Percentiles rank a stretch among this genome's conserved stretches.
Evolutionary conservation across 2,329 filamentous ascomycete species (phyloP).

Genomic region (Aspergillus persii): DNA sequence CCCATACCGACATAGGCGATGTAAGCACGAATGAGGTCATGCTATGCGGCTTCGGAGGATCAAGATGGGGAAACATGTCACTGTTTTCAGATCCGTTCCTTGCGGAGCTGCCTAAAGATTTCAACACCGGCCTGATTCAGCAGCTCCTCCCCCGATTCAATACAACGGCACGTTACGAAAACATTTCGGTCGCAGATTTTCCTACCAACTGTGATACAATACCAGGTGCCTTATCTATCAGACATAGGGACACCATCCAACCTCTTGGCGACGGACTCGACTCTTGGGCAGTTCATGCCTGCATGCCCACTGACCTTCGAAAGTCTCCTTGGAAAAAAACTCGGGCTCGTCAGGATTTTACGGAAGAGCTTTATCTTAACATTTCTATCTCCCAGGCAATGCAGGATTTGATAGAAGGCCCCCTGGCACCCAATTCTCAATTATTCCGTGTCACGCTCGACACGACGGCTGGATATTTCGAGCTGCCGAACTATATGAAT

Average conservation of each 20-base stretch:
- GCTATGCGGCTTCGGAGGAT: neutral
- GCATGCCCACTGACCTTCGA: conserved; percentile 26
- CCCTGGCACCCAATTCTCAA: no score
- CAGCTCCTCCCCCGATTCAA: conserved; percentile 31
- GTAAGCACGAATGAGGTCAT: neutral
- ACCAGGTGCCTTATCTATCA: conserved; percentile 17
- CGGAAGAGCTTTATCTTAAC: conserved; percentile 29
- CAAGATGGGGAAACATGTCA: conserved; percentile 7
- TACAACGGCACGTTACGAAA: conserved; percentile 19
- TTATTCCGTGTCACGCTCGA: conserved; percentile 23
- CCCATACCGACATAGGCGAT: neutral
- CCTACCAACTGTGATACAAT: conserved; percentile 20
- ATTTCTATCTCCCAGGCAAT: neutral
- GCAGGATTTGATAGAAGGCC: neutral
- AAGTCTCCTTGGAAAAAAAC: conserved; percentile 27
- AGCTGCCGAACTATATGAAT: conserved; percentile 32
- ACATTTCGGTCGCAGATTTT: conserved; percentile 16
- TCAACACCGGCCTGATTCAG: conserved; percentile 26
- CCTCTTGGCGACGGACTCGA: neutral
- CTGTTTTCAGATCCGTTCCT: conserved; percentile 21
- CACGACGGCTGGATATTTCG: conserved; percentile 34
- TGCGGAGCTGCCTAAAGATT: conserved; percentile 21
- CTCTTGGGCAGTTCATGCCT: conserved; percentile 21
- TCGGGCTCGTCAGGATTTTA: conserved; percentile 29
- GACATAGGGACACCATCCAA: conserved; percentile 11